These are phyloP conservation scores for Blakeslea trispora DNA, from an alignment of 371 early-diverging fungal species.

Conservation along the genomic window DNA sequence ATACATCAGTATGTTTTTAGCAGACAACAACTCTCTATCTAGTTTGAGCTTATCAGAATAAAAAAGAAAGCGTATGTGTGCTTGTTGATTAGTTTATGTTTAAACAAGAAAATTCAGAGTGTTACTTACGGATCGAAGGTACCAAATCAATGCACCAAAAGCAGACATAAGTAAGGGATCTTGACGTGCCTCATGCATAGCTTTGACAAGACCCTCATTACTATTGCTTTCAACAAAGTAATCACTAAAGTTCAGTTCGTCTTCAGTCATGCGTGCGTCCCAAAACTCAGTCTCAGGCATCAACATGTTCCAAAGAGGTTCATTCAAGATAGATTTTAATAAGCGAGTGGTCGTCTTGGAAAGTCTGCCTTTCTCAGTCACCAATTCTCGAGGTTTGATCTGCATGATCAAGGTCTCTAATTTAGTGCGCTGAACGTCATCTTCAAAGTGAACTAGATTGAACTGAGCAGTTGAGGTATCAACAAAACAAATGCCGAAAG, in stretches of 20 bases:
- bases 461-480: slow-evolving; percentile 96
- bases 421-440: slow-evolving; percentile 83
- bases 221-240: slow-evolving; percentile 62
- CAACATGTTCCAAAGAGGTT: slow-evolving; percentile 71
- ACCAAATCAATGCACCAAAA: slow-evolving; percentile 79
- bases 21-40: slow-evolving; percentile 82
- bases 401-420: slow-evolving; percentile 95
- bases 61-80: no score
- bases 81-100: no score
- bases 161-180: slow-evolving; percentile 62
- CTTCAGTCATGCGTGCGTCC: slow-evolving; percentile 65
- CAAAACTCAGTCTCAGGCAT: slow-evolving; percentile 85
- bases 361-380: slow-evolving; percentile 77
- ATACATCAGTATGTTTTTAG: slow-evolving; percentile 79
- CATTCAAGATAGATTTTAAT: slow-evolving; percentile 68
- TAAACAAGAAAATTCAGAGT: slow-evolving; percentile 3
- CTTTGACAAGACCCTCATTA: background rate
- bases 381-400: slow-evolving; percentile 86
- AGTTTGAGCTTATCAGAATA: slow-evolving; percentile 65
- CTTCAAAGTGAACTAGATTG: slow-evolving; percentile 76
- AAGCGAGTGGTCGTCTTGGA: slow-evolving; percentile 67
- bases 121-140: slow-evolving; percentile 66
- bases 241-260: slow-evolving; percentile 64
- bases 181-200: slow-evolving; percentile 24
- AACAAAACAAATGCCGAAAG: slow-evolving; percentile 88